phyloP scores from a whole-genome alignment of 148 eudicot genomes.

The Hydrangea macrophylla region DNA sequence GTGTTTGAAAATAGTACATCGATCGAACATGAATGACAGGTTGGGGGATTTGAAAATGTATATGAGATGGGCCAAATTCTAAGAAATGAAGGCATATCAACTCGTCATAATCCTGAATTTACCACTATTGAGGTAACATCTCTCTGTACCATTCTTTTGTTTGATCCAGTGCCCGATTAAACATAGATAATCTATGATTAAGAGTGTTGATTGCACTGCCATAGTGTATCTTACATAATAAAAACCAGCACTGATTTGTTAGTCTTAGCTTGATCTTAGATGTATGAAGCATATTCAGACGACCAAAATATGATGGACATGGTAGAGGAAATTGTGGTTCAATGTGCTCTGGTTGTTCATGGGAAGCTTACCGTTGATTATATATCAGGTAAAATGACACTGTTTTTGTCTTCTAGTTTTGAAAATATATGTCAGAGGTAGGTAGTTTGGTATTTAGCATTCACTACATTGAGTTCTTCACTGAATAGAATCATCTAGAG shows the following conservation, averaged over 20 bases:
- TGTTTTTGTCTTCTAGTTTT: background rate
- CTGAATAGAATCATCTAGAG: background rate
- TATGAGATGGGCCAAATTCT: slow-evolving; percentile 93
- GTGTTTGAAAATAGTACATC: too few relatives aligned
- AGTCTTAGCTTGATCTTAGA: slow-evolving; percentile 36
- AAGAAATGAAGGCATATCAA: slow-evolving; percentile 97
- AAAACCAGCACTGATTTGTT: slow-evolving; percentile 9
- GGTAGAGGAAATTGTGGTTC: slow-evolving; percentile 90
- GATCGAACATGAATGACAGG: too few relatives aligned
- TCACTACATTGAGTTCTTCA: too few relatives aligned
- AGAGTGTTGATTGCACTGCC: background rate
- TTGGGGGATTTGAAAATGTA: slow-evolving; percentile 95
- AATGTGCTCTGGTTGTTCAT: slow-evolving; percentile 80
- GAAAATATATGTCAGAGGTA: too few relatives aligned
- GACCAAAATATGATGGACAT: slow-evolving; percentile 92
- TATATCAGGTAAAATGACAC: slow-evolving; percentile 88
- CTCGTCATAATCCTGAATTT: slow-evolving; percentile 99
- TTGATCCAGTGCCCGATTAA: slow-evolving; percentile 7
- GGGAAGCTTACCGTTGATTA: slow-evolving; percentile 77
- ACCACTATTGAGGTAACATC: slow-evolving; percentile 86
- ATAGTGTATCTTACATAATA: background rate
- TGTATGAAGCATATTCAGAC: slow-evolving; percentile 98
- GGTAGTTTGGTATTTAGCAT: too few relatives aligned
- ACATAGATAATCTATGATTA: background rate
- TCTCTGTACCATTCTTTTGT: slow-evolving; percentile 6